These are phyloP conservation scores for Lactifluus rugatus DNA, from an alignment of 768 basidiomycete genomes.

Conservation along the genomic window DNA sequence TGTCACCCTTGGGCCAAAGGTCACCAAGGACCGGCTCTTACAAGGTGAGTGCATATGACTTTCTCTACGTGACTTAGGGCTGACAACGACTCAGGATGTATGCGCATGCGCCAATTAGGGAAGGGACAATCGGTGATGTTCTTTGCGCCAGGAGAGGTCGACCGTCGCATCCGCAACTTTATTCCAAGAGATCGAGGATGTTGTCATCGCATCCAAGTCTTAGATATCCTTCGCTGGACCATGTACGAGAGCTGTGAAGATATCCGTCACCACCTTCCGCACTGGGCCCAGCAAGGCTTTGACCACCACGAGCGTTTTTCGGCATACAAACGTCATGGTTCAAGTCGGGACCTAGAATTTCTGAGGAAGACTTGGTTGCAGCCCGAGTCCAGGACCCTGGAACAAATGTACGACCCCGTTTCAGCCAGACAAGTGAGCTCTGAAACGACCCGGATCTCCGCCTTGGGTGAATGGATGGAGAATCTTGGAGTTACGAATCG, in stretches of 20 bases:
- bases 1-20: slow-evolving; percentile 40
- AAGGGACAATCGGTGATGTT: slow-evolving; percentile 4
- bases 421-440: neutral
- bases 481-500: neutral
- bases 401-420: neutral
- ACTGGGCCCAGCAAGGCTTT: slow-evolving; percentile 4
- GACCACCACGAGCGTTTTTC: neutral
- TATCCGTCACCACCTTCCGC: neutral
- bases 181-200: neutral
- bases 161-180: neutral
- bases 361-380: neutral
- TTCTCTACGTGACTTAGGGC: too few species aligned
- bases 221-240: slow-evolving; percentile 3
- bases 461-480: neutral
- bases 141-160: slow-evolving; percentile 6
- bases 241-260: slow-evolving; percentile 9
- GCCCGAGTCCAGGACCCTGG: neutral
- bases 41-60: slow-evolving; percentile 43
- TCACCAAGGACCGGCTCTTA: slow-evolving; percentile 41
- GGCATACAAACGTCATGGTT: neutral
- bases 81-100: slow-evolving; percentile 2
- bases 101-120: slow-evolving; percentile 6
- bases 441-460: too few species aligned
- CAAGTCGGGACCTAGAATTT: neutral
- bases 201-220: neutral